Evolutionary conservation across 192 early-diverging fungal genomes (phyloP).

Genomic region (Umbelopsis vinacea): DNA sequence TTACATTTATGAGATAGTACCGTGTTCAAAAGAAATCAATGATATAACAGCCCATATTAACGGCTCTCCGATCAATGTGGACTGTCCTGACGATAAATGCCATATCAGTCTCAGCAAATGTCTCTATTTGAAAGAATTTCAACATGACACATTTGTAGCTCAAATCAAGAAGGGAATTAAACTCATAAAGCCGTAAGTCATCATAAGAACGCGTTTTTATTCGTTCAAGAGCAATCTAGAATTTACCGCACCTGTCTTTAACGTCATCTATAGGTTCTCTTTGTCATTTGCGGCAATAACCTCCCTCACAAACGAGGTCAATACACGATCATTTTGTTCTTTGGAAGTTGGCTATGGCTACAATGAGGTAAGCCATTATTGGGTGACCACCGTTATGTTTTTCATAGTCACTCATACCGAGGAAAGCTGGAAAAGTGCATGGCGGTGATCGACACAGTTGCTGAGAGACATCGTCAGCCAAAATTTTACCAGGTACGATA

Average conservation of each 20-base stretch:
- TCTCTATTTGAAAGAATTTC: slow-evolving; percentile 53
- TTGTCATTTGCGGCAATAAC: slow-evolving; percentile 38
- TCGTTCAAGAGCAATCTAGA: background rate
- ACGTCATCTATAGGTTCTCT: slow-evolving; percentile 32
- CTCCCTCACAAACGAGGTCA: slow-evolving; percentile 49
- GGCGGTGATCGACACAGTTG: slow-evolving; percentile 20
- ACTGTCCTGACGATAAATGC: slow-evolving; percentile 5
- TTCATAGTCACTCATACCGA: background rate
- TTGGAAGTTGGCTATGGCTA: slow-evolving; percentile 50
- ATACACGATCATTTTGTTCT: slow-evolving; percentile 48
- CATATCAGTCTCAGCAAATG: slow-evolving; percentile 51
- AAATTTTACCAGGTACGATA: slow-evolving; percentile 27
- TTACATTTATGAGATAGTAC: background rate
- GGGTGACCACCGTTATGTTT: background rate
- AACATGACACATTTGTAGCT: slow-evolving; percentile 44
- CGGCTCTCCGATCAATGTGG: background rate
- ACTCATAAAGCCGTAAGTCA: slow-evolving; percentile 25
- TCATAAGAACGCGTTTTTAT: background rate
- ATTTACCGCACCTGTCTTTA: background rate
- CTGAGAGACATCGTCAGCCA: slow-evolving; percentile 14
- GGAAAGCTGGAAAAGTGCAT: slow-evolving; percentile 21
- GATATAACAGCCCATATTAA: background rate
- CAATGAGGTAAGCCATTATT: slow-evolving; percentile 36
- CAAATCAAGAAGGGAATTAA: slow-evolving; percentile 31
- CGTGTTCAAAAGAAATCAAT: slow-evolving; percentile 2